phyloP scores from a whole-genome alignment of 208 protist species.

The Porcisia deanei region DNA sequence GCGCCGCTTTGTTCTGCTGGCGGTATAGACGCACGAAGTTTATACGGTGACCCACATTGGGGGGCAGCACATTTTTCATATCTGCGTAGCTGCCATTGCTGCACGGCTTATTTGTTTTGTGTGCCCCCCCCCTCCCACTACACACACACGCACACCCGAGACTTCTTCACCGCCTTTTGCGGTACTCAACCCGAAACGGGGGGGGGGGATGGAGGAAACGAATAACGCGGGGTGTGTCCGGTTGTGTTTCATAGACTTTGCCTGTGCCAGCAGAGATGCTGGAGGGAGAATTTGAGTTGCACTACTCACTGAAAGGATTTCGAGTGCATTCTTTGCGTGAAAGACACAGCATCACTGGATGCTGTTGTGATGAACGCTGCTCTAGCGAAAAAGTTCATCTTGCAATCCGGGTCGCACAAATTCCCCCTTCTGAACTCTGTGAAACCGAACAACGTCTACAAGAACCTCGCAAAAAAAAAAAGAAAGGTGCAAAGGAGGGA shows the following conservation, averaged over 20 bases:
- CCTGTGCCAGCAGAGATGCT: slow-evolving; percentile 77
- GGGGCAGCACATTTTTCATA: not conserved
- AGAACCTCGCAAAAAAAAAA: slow-evolving; percentile 52
- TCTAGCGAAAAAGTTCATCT: slow-evolving; percentile 56
- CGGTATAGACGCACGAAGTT: no score
- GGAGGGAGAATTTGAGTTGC: slow-evolving; percentile 73
- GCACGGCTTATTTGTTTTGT: not conserved
- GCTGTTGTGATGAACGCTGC: slow-evolving; percentile 48
- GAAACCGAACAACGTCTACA: slow-evolving; percentile 58
- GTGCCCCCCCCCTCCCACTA: not conserved
- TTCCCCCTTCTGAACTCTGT: slow-evolving; percentile 32
- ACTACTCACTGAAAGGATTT: slow-evolving; percentile 61
- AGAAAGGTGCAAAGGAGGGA: slow-evolving; percentile 21
- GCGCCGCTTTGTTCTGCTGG: no score
- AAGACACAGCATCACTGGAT: slow-evolving; percentile 63
- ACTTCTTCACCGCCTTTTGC: not conserved
- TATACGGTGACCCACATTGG: no score
- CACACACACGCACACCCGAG: not conserved
- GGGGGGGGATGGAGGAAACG: not conserved
- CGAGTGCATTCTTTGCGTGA: slow-evolving; percentile 67
- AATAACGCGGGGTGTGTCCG: slow-evolving; percentile 15
- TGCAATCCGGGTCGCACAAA: slow-evolving; percentile 61
- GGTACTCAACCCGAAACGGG: not conserved
- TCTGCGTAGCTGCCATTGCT: not conserved
- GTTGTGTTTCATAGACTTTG: slow-evolving; percentile 58